phyloP scores from a whole-genome alignment of 2,329 filamentous ascomycete genomes.

The Sclerotinia subarctica region DNA sequence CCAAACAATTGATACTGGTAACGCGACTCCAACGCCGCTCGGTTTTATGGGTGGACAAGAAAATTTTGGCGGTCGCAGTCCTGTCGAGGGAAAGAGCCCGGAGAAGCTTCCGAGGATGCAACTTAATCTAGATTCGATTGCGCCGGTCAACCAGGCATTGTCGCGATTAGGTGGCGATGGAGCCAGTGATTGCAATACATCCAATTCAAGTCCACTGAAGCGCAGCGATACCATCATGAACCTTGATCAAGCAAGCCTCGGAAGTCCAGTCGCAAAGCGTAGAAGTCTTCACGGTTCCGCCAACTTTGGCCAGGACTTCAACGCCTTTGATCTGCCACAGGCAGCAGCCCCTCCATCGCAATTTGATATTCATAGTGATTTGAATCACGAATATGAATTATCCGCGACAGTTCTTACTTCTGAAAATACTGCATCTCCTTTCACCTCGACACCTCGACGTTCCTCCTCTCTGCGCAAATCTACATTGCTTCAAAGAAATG shows the following conservation, averaged over 20 bases:
- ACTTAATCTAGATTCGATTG: constrained; percentile 49
- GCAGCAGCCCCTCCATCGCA: constrained; percentile 43
- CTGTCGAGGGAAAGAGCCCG: constrained; percentile 46
- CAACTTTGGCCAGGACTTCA: constrained; percentile 61
- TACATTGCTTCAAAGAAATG: constrained; percentile 79
- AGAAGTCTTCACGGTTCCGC: constrained; percentile 78
- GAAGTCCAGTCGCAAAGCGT: constrained; percentile 86
- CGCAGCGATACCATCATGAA: constrained; percentile 89
- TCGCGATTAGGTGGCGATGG: constrained; percentile 50
- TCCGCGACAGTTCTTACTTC: constrained; percentile 38
- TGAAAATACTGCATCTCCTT: constrained; percentile 34
- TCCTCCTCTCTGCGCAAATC: constrained; percentile 80
- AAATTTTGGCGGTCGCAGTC: constrained; percentile 43
- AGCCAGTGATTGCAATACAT: constrained; percentile 43
- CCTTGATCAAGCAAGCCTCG: constrained; percentile 71
- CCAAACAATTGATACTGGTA: constrained; percentile 64
- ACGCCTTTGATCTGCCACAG: constrained; percentile 67
- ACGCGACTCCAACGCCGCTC: constrained; percentile 50
- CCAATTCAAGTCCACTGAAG: constrained; percentile 80
- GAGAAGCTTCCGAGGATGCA: constrained; percentile 51
- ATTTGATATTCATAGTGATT: constrained; percentile 54
- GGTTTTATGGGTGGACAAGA: constrained; percentile 42
- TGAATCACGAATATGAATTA: constrained; percentile 53
- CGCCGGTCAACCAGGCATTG: constrained; percentile 50
- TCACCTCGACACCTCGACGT: constrained; percentile 59